Evolutionary conservation across 345 rosid genomes (phyloP).

Genomic region (Gossypium longicalyx): DNA sequence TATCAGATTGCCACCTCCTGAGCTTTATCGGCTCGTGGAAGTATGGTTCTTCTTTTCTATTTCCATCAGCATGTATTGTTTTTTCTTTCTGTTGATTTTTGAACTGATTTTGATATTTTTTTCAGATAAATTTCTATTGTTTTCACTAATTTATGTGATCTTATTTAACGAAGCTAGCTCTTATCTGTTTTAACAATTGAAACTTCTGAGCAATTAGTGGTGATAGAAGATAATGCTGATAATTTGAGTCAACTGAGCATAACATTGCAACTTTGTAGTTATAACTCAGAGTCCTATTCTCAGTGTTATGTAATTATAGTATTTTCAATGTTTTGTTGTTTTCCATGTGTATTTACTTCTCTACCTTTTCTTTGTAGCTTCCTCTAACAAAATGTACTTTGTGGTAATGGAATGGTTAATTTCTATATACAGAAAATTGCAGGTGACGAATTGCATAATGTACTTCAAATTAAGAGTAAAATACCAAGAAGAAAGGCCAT

Average conservation of each 20-base stretch:
- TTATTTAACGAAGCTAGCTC: neutral
- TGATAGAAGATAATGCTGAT: neutral
- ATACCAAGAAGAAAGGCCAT: slow-evolving; percentile 91
- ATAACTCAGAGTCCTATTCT: neutral
- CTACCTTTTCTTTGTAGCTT: neutral
- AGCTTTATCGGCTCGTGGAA: slow-evolving; percentile 80
- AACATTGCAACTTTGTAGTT: neutral
- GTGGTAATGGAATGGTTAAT: slow-evolving; percentile 10
- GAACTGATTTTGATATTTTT: neutral
- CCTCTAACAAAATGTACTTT: neutral
- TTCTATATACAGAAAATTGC: slow-evolving; percentile 64
- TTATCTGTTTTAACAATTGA: neutral
- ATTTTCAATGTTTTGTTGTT: neutral
- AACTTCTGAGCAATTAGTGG: neutral
- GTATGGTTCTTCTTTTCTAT: slow-evolving; percentile 38
- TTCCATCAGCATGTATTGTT: neutral
- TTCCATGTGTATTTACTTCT: slow-evolving; percentile 8
- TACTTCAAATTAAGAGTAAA: slow-evolving; percentile 74
- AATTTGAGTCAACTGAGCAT: neutral
- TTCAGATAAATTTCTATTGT: neutral
- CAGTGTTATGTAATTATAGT: neutral
- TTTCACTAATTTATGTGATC: slow-evolving; percentile 3
- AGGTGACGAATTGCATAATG: slow-evolving; percentile 68
- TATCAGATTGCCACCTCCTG: slow-evolving; percentile 83
- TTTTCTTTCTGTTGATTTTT: slow-evolving; percentile 3